These are phyloP conservation scores for Phytopythium mirpurense DNA, from an alignment of 352 stramenopile genomes.

Conservation along the genomic window DNA sequence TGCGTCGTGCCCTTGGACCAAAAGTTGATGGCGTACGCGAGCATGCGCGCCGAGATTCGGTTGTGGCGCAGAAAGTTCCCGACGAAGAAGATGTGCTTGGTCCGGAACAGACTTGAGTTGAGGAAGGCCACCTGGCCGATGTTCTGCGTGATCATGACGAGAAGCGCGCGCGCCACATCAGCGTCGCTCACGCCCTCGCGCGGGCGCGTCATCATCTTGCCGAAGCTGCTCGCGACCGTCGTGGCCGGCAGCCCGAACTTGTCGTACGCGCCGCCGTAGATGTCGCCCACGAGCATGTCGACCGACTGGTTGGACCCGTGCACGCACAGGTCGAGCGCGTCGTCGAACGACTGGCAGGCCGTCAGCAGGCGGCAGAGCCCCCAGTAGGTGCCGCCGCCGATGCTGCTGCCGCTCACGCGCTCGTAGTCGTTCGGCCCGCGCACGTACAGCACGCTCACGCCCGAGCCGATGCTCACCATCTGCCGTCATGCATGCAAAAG, in stretches of 20 bases:
- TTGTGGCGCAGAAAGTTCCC: constrained; percentile 99
- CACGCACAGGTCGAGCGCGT: constrained; percentile 77
- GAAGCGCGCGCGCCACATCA: constrained; percentile 93
- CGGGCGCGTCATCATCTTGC: constrained; percentile 74
- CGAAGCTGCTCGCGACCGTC: constrained; percentile 97
- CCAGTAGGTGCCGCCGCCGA: constrained; percentile 99
- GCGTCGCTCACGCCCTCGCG: constrained; percentile 87
- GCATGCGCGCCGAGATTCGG: constrained; percentile 89
- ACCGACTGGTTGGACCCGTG: constrained; percentile 82
- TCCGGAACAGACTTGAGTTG: constrained; percentile 96
- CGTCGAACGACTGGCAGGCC: constrained; percentile 81
- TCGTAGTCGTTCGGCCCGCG: constrained; percentile 92
- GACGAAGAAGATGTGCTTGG: constrained; percentile 95
- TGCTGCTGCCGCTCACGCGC: constrained; percentile 97
- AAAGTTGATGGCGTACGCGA: constrained; percentile 97
- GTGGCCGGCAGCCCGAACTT: constrained; percentile 90
- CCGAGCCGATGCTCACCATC: constrained; percentile 98
- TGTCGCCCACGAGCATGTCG: constrained; percentile 98
- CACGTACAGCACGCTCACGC: constrained; percentile 95
- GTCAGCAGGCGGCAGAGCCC: constrained; percentile 95
- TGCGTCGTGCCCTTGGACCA: constrained; percentile 95
- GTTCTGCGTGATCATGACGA: constrained; percentile 99
- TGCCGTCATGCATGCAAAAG: no score
- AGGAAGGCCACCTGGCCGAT: constrained; percentile 97
- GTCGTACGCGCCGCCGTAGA: constrained; percentile 96